phyloP scores from a whole-genome alignment of 2,329 filamentous ascomycete genomes.

The Penicillium thymicola region DNA sequence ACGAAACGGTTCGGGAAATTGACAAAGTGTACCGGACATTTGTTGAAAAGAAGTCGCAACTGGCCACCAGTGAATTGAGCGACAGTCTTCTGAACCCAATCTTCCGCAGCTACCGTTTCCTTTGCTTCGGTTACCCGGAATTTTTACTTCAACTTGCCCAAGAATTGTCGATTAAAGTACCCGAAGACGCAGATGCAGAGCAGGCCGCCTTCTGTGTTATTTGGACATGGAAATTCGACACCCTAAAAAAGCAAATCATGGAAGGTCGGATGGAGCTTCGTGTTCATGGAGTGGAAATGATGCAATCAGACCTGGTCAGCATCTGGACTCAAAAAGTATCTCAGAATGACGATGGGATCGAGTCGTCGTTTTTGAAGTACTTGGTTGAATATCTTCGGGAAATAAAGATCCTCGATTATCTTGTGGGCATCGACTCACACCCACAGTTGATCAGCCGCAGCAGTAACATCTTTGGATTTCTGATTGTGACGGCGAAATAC shows the following conservation, averaged over 20 bases:
- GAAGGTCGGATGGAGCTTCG: conserved; percentile 89
- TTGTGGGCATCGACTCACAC: conserved; percentile 86
- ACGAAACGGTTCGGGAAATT: conserved; percentile 30
- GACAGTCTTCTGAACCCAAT: conserved; percentile 36
- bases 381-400: conserved; percentile 66
- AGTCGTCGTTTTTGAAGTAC: conserved; percentile 57
- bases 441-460: conserved; percentile 82
- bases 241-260: conserved; percentile 68
- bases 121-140: conserved; percentile 30
- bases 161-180: conserved; percentile 36
- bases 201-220: conserved; percentile 36
- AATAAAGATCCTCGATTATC: conserved; percentile 75
- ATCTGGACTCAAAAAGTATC: conserved; percentile 62
- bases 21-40: conserved; percentile 39
- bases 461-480: conserved; percentile 80
- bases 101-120: conserved; percentile 28
- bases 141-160: conserved; percentile 35
- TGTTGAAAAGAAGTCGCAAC: conserved; percentile 43
- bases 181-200: conserved; percentile 24
- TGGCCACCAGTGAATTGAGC: conserved; percentile 43
- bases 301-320: conserved; percentile 67
- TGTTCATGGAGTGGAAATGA: conserved; percentile 69
- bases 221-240: conserved; percentile 65
- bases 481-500: conserved; percentile 76
- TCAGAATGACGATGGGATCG: conserved; percentile 38